Percentiles rank a stretch among this genome's conserved stretches.
These are phyloP conservation scores for Fraxinus baroniana DNA, from an alignment of 305 asterid species.

Conservation along the genomic window DNA sequence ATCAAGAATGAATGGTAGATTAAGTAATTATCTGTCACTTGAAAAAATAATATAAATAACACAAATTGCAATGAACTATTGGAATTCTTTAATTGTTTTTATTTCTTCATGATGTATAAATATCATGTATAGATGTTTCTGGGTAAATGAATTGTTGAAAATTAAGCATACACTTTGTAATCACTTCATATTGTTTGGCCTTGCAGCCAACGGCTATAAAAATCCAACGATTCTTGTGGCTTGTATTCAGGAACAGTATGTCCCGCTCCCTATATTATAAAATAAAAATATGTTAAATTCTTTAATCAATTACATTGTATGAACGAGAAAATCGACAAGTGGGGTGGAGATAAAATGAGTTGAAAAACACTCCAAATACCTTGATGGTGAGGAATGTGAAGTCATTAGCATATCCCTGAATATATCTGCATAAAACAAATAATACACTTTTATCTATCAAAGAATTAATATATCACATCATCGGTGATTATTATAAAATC, in stretches of 20 bases:
- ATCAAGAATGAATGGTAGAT: neutral
- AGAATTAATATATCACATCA: neutral
- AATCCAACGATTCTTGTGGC: conserved; percentile 51
- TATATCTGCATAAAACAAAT: conserved; percentile 35
- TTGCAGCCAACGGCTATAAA: conserved; percentile 50
- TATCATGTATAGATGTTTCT: neutral
- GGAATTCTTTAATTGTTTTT: neutral
- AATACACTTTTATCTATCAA: neutral
- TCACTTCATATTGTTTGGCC: conserved; percentile 29
- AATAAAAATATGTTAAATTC: neutral
- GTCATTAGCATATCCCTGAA: conserved; percentile 41
- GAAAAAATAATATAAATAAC: neutral
- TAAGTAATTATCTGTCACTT: no score
- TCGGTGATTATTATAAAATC: neutral
- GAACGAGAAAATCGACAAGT: neutral
- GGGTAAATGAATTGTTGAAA: neutral
- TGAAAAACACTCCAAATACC: conserved; percentile 21
- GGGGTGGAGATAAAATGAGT: neutral
- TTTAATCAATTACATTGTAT: neutral
- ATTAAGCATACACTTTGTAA: neutral
- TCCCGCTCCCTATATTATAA: conserved; percentile 48
- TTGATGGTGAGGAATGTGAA: conserved; percentile 58
- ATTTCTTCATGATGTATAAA: neutral
- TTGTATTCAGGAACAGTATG: conserved; percentile 68
- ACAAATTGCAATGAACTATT: neutral